These are phyloP conservation scores for Passalora sequoiae DNA, from an alignment of 2,329 filamentous ascomycete genomes.

Conservation along the genomic window DNA sequence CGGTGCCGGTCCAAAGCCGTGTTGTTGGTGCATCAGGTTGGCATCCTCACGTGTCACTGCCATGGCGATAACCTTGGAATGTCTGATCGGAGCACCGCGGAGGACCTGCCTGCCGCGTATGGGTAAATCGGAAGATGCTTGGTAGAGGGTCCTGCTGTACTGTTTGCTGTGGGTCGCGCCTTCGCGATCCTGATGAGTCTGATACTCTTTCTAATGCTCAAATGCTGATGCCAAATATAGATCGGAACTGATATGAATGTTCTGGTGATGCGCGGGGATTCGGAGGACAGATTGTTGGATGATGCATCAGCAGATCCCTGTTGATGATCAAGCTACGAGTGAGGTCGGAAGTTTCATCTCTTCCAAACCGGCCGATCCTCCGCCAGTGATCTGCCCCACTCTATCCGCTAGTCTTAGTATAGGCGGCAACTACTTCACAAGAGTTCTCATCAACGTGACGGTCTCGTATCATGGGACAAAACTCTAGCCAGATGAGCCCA, in stretches of 20 bases:
- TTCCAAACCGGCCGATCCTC: too few species aligned
- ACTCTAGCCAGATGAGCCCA: slow-evolving; percentile 3
- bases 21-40: slow-evolving; percentile 11
- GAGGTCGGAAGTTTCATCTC: background rate
- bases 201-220: too few species aligned
- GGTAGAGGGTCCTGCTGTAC: background rate
- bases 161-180: background rate
- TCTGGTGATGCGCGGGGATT: too few species aligned
- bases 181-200: background rate
- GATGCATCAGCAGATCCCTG: too few species aligned
- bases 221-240: too few species aligned
- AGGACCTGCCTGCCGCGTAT: background rate
- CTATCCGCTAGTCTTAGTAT: too few species aligned
- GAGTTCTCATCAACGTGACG: background rate
- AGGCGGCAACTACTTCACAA: background rate
- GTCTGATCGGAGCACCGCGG: too few species aligned
- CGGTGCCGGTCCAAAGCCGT: slow-evolving; percentile 18
- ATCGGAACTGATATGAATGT: too few species aligned
- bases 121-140: background rate
- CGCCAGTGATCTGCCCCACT: too few species aligned
- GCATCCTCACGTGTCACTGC: slow-evolving; percentile 15
- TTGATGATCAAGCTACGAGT: slow-evolving; percentile 2
- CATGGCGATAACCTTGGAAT: slow-evolving; percentile 11
- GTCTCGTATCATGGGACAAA: slow-evolving; percentile 11
- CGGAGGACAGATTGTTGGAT: too few species aligned